Base-by-base conservation (phyloP, 495 filamentous ascomycete genomes). In the Parachaetomium inaequale region DNA sequence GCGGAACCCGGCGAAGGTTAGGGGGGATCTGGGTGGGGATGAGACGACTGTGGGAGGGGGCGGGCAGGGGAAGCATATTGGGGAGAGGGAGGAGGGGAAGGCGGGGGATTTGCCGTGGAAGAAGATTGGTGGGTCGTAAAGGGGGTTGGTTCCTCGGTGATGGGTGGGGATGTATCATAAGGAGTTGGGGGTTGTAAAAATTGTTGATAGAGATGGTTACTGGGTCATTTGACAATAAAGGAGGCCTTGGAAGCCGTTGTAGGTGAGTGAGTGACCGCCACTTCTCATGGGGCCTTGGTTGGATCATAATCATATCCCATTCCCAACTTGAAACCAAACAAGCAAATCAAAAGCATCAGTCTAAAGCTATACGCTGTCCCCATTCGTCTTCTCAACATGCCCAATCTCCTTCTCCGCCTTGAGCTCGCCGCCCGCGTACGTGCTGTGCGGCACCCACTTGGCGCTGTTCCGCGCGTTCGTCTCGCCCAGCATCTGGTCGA, bases 401-500 rank as follows among this genome's bases (percentile, higher is more conserved):
- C 67, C 69, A 21, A 63, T 55, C 31, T 55, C 43, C 65, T 63
- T 64, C 47, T 68, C 66, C 3, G 55, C 59, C 64, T 65, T 70
- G 32, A 29, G 14, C 34, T 70, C 68, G 31, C 56, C 63, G 11
- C 54, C 71, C 2, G 87, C 88, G 65, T 84, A 92, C 14, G 89
- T 93, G 54, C 77, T 78, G 69, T 85, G 84, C 29, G 88, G 88
- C 66, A 78, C 79, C 90, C 90, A 93, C 66, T 80, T 82, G 70
- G 78, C 67, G 51, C 86, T 89, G 25, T 79, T 87, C n/a, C 85
- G 72, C 10, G 90, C 85, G 3, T 80, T 88, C 4, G 84, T 81
- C 78, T 93, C 89, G 69, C 88, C 87, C 76, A 94, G 81, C 91
- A 93, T 92, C 76, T 85, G 83, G 77, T 93, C 91, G 67, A 95